A percentile compares a stretch with the other conserved stretches of the same genome.
Evolutionary conservation across 2,329 filamentous ascomycete genomes (phyloP).

Genomic region (Falciphora oryzae): DNA sequence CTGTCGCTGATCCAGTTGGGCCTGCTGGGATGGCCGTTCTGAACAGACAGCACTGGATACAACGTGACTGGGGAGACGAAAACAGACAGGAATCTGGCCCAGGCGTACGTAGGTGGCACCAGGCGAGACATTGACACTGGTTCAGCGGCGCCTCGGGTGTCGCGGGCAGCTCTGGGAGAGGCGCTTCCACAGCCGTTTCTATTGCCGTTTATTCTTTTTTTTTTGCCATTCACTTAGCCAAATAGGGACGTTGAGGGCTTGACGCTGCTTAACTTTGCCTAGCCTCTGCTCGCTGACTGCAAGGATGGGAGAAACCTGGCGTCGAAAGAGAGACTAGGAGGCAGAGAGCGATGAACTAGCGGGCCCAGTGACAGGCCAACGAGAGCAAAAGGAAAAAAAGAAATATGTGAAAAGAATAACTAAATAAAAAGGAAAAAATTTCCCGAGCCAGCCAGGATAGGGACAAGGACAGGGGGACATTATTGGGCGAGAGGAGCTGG

Average conservation of each 20-base stretch:
- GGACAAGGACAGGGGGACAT: not conserved
- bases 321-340: not conserved
- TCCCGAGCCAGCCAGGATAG: conserved; percentile 11
- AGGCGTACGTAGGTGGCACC: conserved; percentile 6
- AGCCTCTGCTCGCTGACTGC: not conserved
- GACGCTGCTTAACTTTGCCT: not conserved
- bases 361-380: not conserved
- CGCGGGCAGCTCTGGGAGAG: not conserved
- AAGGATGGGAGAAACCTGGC: not conserved
- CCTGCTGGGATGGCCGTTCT: not conserved
- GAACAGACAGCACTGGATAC: not conserved
- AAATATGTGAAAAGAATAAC: too few species aligned
- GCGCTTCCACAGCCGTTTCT: not conserved
- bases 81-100: not conserved
- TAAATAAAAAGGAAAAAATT: not conserved
- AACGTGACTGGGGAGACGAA: not conserved
- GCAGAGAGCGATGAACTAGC: not conserved
- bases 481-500: not conserved
- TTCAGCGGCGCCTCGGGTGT: not conserved
- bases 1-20: not conserved
- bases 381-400: conserved; percentile 1
- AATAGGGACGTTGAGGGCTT: not conserved
- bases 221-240: not conserved
- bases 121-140: not conserved
- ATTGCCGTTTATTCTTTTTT: not conserved